These are phyloP conservation scores for Puccinia horiana DNA, from an alignment of 1,284 basidiomycete genomes.

Conservation along the genomic window DNA sequence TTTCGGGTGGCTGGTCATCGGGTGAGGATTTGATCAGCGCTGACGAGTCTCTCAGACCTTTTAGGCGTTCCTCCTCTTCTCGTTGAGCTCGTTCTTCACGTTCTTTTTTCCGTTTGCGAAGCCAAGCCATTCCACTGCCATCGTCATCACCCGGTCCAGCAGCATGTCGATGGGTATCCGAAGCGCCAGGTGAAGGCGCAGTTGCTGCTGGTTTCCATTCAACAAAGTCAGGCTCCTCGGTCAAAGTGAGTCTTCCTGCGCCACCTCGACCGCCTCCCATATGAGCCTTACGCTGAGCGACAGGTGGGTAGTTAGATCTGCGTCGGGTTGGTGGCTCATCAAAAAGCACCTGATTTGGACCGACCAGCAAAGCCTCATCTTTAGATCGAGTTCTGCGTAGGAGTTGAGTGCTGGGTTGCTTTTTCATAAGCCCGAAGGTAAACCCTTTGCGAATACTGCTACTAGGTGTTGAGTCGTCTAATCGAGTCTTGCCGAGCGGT, in stretches of 20 bases:
- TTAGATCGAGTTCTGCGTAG: constrained; percentile 25
- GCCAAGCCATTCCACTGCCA: constrained; percentile 43
- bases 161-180: neutral
- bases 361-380: neutral
- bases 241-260: constrained; percentile 2
- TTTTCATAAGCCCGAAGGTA: neutral
- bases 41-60: neutral
- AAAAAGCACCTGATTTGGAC: neutral
- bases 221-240: constrained; percentile 41
- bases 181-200: neutral
- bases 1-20: neutral
- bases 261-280: constrained; percentile 46
- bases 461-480: constrained; percentile 16
- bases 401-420: constrained; percentile 6
- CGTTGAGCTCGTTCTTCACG: constrained; percentile 27
- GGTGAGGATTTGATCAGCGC: neutral
- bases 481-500: constrained; percentile 13
- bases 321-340: constrained; percentile 20
- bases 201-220: constrained; percentile 32
- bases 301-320: constrained; percentile 35
- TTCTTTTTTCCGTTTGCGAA: constrained; percentile 30
- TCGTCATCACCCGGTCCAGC: constrained; percentile 21
- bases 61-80: neutral
- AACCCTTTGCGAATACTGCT: neutral
- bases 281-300: constrained; percentile 43